Percentiles rank a stretch among this genome's conserved stretches.
Evolutionary conservation across 2,329 filamentous ascomycete genomes (phyloP).

Genomic region (Penicillium sp.): DNA sequence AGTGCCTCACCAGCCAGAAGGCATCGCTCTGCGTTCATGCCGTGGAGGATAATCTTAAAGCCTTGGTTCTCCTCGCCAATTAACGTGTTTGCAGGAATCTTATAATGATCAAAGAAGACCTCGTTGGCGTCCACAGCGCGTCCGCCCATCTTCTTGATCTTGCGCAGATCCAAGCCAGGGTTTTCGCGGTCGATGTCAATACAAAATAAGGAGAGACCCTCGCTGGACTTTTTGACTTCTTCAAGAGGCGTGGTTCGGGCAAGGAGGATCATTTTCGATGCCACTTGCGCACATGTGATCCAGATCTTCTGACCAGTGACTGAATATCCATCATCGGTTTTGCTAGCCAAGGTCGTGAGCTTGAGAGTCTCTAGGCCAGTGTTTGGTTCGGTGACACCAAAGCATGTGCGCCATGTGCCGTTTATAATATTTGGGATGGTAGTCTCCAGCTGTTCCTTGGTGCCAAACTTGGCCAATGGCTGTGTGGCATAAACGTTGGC

Average conservation of each 20-base stretch:
- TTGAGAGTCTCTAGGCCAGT: conserved; percentile 75
- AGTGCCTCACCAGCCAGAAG: conserved; percentile 75
- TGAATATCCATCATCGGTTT: conserved; percentile 60
- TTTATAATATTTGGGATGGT: conserved; percentile 70
- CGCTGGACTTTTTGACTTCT: conserved; percentile 65
- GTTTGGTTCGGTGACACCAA: conserved; percentile 82
- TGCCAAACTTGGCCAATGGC: conserved; percentile 69
- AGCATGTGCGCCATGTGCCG: conserved; percentile 70
- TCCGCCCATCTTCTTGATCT: conserved; percentile 83
- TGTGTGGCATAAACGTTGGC: conserved; percentile 62
- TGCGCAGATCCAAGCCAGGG: conserved; percentile 63
- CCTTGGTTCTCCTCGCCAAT: conserved; percentile 72
- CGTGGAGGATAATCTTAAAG: conserved; percentile 74
- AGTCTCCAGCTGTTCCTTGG: conserved; percentile 58
- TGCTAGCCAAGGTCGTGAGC: conserved; percentile 62
- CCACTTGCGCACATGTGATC: conserved; percentile 83
- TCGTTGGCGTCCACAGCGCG: conserved; percentile 81
- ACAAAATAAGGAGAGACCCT: conserved; percentile 76
- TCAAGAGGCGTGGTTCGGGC: conserved; percentile 71
- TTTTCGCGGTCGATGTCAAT: conserved; percentile 66
- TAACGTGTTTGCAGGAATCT: conserved; percentile 60
- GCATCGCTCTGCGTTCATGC: conserved; percentile 77
- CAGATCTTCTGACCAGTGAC: conserved; percentile 82
- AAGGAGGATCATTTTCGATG: conserved; percentile 77
- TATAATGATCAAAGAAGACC: conserved; percentile 81